Conservation (phyloP, 2,329 filamentous ascomycete genomes). For the Pseudogymnoascus sp. region DNA sequence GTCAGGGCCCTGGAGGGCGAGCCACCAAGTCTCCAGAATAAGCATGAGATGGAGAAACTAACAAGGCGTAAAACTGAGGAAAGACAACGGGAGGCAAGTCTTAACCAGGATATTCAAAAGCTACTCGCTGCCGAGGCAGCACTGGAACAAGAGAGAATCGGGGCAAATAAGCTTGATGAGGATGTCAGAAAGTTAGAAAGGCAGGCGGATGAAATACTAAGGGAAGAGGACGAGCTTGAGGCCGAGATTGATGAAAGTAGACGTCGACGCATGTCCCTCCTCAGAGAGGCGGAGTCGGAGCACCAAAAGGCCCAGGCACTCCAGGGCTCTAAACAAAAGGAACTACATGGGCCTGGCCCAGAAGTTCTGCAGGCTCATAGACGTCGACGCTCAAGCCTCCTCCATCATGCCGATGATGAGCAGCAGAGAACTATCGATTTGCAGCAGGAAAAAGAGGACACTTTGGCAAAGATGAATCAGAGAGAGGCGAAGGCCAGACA, state of each 20-base stretch:
- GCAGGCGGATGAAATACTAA: neutral
- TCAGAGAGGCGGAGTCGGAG: neutral
- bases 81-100: neutral
- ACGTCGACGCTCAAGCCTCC: neutral
- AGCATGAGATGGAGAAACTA: neutral
- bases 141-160: neutral
- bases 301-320: neutral
- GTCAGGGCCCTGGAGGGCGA: neutral
- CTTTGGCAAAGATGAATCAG: neutral
- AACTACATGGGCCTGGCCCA: neutral
- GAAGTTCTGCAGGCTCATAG: neutral
- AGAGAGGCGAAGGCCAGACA: neutral
- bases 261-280: neutral
- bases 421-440: neutral
- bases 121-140: neutral
- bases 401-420: slow-evolving; percentile 1
- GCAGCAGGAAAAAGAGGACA: neutral
- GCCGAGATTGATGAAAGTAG: slow-evolving; percentile 1
- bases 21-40: neutral
- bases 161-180: neutral
- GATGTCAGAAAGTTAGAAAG: neutral
- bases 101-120: slow-evolving; percentile 4
- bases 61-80: neutral
- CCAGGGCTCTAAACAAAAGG: neutral
- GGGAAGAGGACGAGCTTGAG: neutral